Evolutionary conservation across 805 yeast genomes (phyloP), one percentile per base, ranked within the genome.

Genomic region (Lipomyces sp.): DNA sequence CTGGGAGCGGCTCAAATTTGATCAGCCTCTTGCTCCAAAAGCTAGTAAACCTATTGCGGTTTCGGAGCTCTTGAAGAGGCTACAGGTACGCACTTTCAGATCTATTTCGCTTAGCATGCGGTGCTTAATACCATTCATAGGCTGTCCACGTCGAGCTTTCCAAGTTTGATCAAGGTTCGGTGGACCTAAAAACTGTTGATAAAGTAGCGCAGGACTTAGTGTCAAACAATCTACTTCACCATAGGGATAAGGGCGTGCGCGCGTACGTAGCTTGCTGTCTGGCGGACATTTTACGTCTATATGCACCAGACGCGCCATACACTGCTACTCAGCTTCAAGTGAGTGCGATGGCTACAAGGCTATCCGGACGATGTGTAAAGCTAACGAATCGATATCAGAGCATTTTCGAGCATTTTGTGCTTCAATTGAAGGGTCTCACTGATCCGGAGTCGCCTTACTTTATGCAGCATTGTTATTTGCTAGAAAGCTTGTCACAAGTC

Each of bases 231-330:
- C 78, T 90, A 13, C 66, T 89, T 1, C 80, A 78, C 45, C 88
- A 87, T 73, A 81, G 85, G 59, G 91, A 90, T 73, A 65, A 75
- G 2, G 95, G 94, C 4, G 86, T 92, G 6, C 89, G 87, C 70
- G 86, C 93, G 0, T 85, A 81, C 65, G 84, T 84, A 0, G 87
- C 95, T 6, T 88, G 96, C 73, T 87, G 95, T 69, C 69, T 92
- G 6, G 82, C 92, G 4, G 97, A 92, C 75, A 80, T 93, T 8
- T 77, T 92, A 53, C 81, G 97, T 65, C 76, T 93, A 15, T 88
- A 83, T 73, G 97, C 97, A 0, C 97, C 97, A 0, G 90, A 92
- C 75, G 96, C 97, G 5, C 97, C 98, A 3, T 92, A 84, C 76
- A 85, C 89, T 1, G 86, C 87, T 32, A 69, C 79, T 1, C 87